Base-by-base conservation (phyloP, 306 rosid genomes). In the Sphenostylis stenocarpa region DNA sequence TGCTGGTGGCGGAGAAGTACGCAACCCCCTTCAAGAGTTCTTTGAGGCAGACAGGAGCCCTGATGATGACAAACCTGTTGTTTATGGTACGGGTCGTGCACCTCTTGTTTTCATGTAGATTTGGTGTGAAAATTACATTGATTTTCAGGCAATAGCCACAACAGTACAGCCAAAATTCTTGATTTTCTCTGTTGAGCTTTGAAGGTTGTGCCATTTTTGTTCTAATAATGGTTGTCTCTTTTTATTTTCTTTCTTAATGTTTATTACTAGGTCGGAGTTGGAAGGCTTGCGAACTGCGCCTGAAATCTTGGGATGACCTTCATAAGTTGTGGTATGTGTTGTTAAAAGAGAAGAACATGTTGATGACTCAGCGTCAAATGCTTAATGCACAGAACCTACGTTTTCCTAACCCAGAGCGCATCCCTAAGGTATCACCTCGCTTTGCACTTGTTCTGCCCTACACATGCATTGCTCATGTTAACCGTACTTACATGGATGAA, bases 301-400 rank as follows among this genome's bases (percentile, higher is more conserved):
- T 96, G 75, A 95, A 91, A 83, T 95, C 99, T 39, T 95, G 99
- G 99, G 98, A 91, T 36, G 97, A 95, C 84, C 98, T 95, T 79
- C 81, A 91, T 33, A 92, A 95, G 83, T 82, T 95, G 69, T 92
- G 99, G 99, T 91, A 82, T 83, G 97, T 92, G 38, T 82, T 95
- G 77, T 85, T 96, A 73, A 92, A 93, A 92, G 99, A 92, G 90
- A 92, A 91, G 81, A 96, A 96, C 83, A 89, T 92, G 97, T 70
- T 96, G 80, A 96, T 91, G 96, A 92, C 97, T 62, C 99, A 96
- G 45, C 93, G 98, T 5, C 97, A 96, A 84, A 96, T 96, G 98
- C 99, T 96, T 82, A 51, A 91, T 43, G 88, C 99, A 6, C 98
- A 96, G 80, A 91, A 92, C 66, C 87, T 96, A 26, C 93, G 89